These are phyloP conservation scores for Penicillium psychrofluorescens DNA, from an alignment of 495 filamentous ascomycete species.

Conservation along the genomic window DNA sequence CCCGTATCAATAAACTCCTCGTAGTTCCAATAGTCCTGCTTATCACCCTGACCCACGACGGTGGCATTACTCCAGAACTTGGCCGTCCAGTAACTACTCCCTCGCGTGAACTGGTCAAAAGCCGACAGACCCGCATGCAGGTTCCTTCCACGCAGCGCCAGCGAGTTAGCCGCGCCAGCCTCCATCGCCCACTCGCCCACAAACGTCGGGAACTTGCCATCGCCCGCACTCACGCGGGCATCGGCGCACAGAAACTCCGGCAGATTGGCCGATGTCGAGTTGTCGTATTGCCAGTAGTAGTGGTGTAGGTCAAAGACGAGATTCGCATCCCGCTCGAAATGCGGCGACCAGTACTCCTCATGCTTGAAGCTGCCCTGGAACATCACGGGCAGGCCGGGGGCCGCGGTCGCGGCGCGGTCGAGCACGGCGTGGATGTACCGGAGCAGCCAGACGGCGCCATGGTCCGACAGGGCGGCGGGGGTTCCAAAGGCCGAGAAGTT, in stretches of 20 bases:
- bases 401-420: constrained; percentile 8
- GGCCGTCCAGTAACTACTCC: constrained; percentile 21
- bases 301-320: constrained; percentile 25
- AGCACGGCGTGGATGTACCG: constrained; percentile 20
- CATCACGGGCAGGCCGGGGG: constrained; percentile 19
- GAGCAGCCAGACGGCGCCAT: constrained; percentile 19
- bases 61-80: constrained; percentile 17
- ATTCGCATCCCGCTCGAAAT: constrained; percentile 12
- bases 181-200: constrained; percentile 26
- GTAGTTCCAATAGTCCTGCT: constrained; percentile 22
- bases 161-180: constrained; percentile 10
- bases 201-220: constrained; percentile 25
- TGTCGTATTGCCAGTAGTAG: constrained; percentile 21
- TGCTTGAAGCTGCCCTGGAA: constrained; percentile 23
- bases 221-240: constrained; percentile 8
- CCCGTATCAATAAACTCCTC: constrained; percentile 10
- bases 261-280: constrained; percentile 18
- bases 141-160: constrained; percentile 17
- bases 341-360: constrained; percentile 15
- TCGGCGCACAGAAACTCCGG: constrained; percentile 12
- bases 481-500: constrained; percentile 23
- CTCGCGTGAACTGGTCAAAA: constrained; percentile 12
- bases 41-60: constrained; percentile 13
- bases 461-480: constrained; percentile 17
- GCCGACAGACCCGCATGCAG: constrained; percentile 15